Base-by-base conservation (phyloP, 140 eudicot genomes). In the Erigeron philadelphicus region DNA sequence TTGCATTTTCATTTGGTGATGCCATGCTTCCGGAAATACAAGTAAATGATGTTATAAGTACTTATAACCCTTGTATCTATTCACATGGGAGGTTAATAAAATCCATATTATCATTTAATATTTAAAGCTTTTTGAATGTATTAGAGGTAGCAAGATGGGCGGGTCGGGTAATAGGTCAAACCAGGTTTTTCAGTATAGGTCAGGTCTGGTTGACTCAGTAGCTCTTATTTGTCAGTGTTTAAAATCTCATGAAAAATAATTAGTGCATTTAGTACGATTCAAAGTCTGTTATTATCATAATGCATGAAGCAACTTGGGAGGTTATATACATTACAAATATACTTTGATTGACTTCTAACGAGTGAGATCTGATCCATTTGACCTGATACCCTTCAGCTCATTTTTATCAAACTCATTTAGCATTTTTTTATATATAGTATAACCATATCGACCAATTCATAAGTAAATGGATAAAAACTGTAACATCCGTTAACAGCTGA, bases 1-100 rank as follows among this genome's bases (percentile, higher is more conserved):
- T 84, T 40, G 89, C 89, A 57, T 84, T 84, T 61, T 84, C 89
- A 47, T 84, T 84, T 66, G 89, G 89, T 23, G 84, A 81, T 64
- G 89, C 89, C 59, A 84, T 84, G 86, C 89, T 84, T 70, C 89
- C 89, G 6, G 89, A 84, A 73, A 84, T 84, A 67, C 89, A 84
- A 57, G 89, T 81, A 79, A 60, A 18, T 42, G 47, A 57, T 40
- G 23, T 43, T 42, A 11, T 21, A 21, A 21, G 25, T 21, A 21
- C 25, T 21, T 21, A 21, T 25, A 1, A 57, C 47, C 52, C 71
- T 63, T 63, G 44, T 17, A 8, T 11, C 11, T n/a, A 62, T 3
- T 23, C 57, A 53, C 31, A 11, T 58, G 47, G 23, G 13, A 38
- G 49, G 54, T 63, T 46, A 7, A 12, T 13, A 48, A 0, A 41